A percentile compares a stretch with the other conserved stretches of the same genome.
phyloP scores from a whole-genome alignment of 2,329 filamentous ascomycete species.

The Colletotrichum lindemuthianum region DNA sequence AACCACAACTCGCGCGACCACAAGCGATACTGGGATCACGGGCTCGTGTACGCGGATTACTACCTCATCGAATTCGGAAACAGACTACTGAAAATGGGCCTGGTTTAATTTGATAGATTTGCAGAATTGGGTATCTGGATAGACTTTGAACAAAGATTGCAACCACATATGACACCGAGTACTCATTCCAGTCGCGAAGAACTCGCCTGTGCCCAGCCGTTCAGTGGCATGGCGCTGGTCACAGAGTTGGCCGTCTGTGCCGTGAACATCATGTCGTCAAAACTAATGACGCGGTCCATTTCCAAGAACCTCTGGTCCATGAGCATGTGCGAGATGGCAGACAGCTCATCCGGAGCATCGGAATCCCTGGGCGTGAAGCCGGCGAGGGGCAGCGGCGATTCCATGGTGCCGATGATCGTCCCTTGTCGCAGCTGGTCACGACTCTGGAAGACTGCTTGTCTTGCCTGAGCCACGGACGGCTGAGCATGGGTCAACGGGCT shows the following conservation, averaged over 20 bases:
- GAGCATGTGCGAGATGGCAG: conserved; percentile 44
- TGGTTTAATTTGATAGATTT: conserved; percentile 21
- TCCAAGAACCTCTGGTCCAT: conserved; percentile 47
- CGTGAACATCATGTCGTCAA: conserved; percentile 49
- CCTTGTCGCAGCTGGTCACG: conserved; percentile 20
- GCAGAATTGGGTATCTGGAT: conserved; percentile 17
- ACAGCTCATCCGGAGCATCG: conserved; percentile 40
- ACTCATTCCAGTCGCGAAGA: conserved; percentile 16
- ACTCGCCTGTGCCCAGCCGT: conserved; percentile 26
- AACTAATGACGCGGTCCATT: conserved; percentile 47
- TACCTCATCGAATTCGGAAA: conserved; percentile 59
- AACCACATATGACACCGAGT: background rate
- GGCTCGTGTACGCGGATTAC: conserved; percentile 61
- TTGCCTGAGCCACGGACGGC: background rate
- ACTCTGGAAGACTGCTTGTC: conserved; percentile 4
- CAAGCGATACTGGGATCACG: conserved; percentile 48
- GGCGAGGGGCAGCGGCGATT: conserved; percentile 9
- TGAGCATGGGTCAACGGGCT: background rate
- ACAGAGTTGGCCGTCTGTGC: conserved; percentile 25
- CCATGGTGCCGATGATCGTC: conserved; percentile 19
- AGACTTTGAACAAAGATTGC: conserved; percentile 7
- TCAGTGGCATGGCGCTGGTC: conserved; percentile 11
- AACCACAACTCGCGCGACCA: conserved; percentile 46
- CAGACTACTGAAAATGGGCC: conserved; percentile 49
- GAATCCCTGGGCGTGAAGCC: conserved; percentile 18